Percentiles rank a stretch among this genome's conserved stretches.
Conservation (phyloP, 1,284 basidiomycete genomes). For the Marasmius sp. region DNA sequence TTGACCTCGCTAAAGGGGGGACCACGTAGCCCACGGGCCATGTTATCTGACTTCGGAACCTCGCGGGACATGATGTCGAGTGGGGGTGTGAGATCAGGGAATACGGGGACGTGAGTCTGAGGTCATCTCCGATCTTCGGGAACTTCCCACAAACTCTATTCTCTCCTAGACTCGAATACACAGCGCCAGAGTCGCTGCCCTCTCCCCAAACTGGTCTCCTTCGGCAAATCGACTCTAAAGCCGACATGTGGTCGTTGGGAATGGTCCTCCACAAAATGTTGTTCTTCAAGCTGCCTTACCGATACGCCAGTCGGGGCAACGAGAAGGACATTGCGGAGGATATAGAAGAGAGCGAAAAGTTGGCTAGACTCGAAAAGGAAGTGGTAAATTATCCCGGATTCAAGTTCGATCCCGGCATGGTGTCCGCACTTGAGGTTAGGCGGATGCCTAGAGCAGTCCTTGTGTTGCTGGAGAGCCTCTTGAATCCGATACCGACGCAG, state of each 20-base stretch:
- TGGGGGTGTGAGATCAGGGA: slow-evolving; percentile 73
- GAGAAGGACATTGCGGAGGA: slow-evolving; percentile 36
- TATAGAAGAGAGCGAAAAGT: slow-evolving; percentile 52
- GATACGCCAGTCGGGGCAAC: slow-evolving; percentile 36
- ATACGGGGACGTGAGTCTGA: slow-evolving; percentile 87
- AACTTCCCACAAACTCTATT: not conserved
- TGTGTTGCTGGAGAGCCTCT: slow-evolving; percentile 68
- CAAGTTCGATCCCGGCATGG: slow-evolving; percentile 51
- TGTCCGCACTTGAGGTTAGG: slow-evolving; percentile 60
- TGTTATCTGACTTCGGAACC: slow-evolving; percentile 94
- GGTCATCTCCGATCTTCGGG: not conserved
- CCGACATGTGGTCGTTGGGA: slow-evolving; percentile 88
- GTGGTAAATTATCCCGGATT: slow-evolving; percentile 82
- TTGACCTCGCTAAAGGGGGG: not conserved
- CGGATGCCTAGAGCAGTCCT: slow-evolving; percentile 70
- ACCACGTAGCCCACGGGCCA: slow-evolving; percentile 66
- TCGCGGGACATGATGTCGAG: slow-evolving; percentile 84
- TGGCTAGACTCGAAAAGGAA: slow-evolving; percentile 69
- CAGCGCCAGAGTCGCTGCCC: slow-evolving; percentile 84
- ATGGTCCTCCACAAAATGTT: slow-evolving; percentile 92
- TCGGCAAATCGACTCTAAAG: slow-evolving; percentile 79
- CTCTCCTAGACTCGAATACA: slow-evolving; percentile 67
- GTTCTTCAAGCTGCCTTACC: slow-evolving; percentile 84
- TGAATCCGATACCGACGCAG: slow-evolving; percentile 56
- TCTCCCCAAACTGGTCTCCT: slow-evolving; percentile 66